Evolutionary conservation across 2,329 filamentous ascomycete species (phyloP).

Genomic region (Madurella mycetomatis): DNA sequence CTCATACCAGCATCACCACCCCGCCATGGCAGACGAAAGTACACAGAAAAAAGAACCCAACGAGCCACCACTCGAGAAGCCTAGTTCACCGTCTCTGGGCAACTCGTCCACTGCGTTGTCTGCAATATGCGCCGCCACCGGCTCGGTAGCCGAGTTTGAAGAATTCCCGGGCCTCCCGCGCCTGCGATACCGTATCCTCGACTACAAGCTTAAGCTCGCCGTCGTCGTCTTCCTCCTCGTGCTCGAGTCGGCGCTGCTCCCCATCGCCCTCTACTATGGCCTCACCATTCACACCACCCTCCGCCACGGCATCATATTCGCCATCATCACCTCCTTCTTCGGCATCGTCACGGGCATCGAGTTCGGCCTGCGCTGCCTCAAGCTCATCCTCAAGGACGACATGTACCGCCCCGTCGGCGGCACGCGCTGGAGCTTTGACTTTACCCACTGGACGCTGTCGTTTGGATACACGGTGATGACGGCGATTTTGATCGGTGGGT

Average conservation of each 20-base stretch:
- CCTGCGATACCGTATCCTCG: conserved; percentile 35
- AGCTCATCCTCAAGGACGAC: conserved; percentile 45
- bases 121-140: neutral
- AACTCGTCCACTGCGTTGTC: neutral
- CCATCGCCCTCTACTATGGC: conserved; percentile 50
- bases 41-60: no score
- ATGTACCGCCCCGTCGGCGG: conserved; percentile 49
- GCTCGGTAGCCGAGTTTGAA: conserved; percentile 4
- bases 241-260: conserved; percentile 45
- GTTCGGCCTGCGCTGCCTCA: conserved; percentile 45
- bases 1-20: no score
- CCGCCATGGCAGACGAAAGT: no score
- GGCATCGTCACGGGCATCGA: conserved; percentile 52
- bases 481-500: conserved; percentile 46
- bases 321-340: conserved; percentile 52
- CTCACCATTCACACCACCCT: conserved; percentile 38
- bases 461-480: conserved; percentile 48
- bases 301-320: conserved; percentile 41
- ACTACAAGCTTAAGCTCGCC: conserved; percentile 41
- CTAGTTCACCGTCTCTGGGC: neutral
- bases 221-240: conserved; percentile 44
- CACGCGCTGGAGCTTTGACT: conserved; percentile 47
- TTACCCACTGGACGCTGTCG: conserved; percentile 43
- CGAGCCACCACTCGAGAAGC: no score
- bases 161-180: conserved; percentile 25